These are phyloP conservation scores for Bacterosira constricta DNA, from an alignment of 108 stramenopile genomes.

Conservation along the genomic window DNA sequence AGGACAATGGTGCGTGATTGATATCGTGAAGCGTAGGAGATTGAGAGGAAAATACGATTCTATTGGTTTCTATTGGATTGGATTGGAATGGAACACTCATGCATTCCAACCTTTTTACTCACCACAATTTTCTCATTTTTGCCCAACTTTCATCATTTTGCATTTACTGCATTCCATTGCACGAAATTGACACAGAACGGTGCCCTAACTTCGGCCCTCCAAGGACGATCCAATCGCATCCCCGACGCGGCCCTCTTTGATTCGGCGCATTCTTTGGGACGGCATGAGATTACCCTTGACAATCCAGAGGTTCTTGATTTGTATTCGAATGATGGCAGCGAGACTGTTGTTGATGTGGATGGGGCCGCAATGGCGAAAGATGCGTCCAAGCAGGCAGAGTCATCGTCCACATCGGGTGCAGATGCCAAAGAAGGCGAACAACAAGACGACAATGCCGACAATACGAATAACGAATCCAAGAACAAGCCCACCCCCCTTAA, in stretches of 20 bases:
- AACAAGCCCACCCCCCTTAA: not conserved
- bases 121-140: not conserved
- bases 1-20: constrained; percentile 68
- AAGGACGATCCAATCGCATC: constrained; percentile 62
- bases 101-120: not conserved
- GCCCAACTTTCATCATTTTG: not conserved
- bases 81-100: too few relatives aligned
- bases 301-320: constrained; percentile 44
- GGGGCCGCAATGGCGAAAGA: not conserved
- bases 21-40: not conserved
- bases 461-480: too few relatives aligned
- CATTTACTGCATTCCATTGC: not conserved
- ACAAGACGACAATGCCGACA: too few relatives aligned
- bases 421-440: not conserved
- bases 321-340: constrained; percentile 3
- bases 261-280: constrained; percentile 57
- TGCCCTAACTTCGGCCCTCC: constrained; percentile 53
- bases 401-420: not conserved
- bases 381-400: not conserved
- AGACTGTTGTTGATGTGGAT: not conserved
- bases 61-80: too few relatives aligned
- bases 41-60: not conserved
- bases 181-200: too few relatives aligned
- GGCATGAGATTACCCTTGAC: constrained; percentile 54
- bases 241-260: constrained; percentile 69